phyloP scores from a whole-genome alignment of 371 early-diverging fungal species.

The Mucor indicus region DNA sequence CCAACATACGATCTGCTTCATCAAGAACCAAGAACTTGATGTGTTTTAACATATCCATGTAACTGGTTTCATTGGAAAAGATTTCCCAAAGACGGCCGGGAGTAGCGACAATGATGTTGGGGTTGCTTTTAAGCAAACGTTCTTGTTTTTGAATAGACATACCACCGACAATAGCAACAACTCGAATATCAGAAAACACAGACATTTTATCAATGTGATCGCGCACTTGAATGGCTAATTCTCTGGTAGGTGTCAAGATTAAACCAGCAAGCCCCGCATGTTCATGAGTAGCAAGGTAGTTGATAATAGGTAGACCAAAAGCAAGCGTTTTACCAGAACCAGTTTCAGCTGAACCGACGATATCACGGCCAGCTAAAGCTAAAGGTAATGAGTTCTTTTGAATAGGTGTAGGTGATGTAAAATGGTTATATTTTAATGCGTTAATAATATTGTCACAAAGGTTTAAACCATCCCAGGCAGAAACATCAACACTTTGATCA shows the following conservation, averaged over 20 bases:
- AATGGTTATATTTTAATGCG: slow-evolving; percentile 70
- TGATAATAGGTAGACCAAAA: slow-evolving; percentile 86
- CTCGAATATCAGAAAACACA: slow-evolving; percentile 50
- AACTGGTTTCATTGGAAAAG: slow-evolving; percentile 63
- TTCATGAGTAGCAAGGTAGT: slow-evolving; percentile 48
- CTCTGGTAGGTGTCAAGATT: slow-evolving; percentile 89
- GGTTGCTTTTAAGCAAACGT: slow-evolving; percentile 63
- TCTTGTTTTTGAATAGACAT: slow-evolving; percentile 91
- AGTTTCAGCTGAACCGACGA: slow-evolving; percentile 98
- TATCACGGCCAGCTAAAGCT: slow-evolving; percentile 74
- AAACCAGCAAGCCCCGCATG: slow-evolving; percentile 44
- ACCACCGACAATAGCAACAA: slow-evolving; percentile 87
- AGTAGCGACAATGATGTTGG: slow-evolving; percentile 94
- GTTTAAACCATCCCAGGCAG: slow-evolving; percentile 56
- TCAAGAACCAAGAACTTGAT: slow-evolving; percentile 85
- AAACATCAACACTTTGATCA: slow-evolving; percentile 50
- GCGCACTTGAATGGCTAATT: slow-evolving; percentile 88
- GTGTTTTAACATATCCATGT: slow-evolving; percentile 50
- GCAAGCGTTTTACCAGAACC: slow-evolving; percentile 95
- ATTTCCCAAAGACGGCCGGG: slow-evolving; percentile 98
- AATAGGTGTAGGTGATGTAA: slow-evolving; percentile 89
- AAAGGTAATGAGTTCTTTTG: slow-evolving; percentile 84
- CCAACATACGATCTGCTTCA: slow-evolving; percentile 98
- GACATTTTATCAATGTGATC: slow-evolving; percentile 70
- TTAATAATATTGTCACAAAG: slow-evolving; percentile 56